Evolutionary conservation across 495 filamentous ascomycete genomes (phyloP).

Genomic region (Penicillium tannophilum): DNA sequence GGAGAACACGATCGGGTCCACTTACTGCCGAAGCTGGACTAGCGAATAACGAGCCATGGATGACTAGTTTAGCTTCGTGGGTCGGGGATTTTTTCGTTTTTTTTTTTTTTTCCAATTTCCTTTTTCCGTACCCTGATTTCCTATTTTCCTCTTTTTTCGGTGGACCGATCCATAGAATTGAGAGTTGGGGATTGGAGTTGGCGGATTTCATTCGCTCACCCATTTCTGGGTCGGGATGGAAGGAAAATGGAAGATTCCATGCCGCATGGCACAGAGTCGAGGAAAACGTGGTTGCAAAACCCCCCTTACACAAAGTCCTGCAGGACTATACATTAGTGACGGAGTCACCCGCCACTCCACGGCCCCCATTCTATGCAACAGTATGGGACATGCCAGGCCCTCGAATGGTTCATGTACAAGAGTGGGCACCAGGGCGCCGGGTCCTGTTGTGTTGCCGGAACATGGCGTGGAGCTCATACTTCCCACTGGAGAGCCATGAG

Average conservation of each 20-base stretch:
- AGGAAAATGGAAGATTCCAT: slow-evolving; percentile 16
- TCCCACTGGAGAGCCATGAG: not conserved
- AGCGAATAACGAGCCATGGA: slow-evolving; percentile 3
- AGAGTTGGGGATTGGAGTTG: not conserved
- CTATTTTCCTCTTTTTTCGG: not conserved
- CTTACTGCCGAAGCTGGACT: not conserved
- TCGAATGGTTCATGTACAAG: not conserved
- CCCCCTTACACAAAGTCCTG: not conserved
- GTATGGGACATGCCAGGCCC: not conserved
- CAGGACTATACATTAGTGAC: slow-evolving; percentile 2
- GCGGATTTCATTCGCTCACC: not conserved
- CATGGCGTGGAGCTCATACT: slow-evolving; percentile 4
- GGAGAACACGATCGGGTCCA: slow-evolving; percentile 3
- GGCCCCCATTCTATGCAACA: not conserved
- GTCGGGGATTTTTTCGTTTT: slow-evolving; percentile 3
- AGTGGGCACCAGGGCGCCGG: slow-evolving; percentile 1
- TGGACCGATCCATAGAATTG: not conserved
- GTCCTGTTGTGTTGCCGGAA: not conserved
- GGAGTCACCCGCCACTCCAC: not conserved
- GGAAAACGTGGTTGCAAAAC: slow-evolving; percentile 11
- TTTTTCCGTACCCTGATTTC: not conserved
- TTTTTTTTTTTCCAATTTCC: not conserved
- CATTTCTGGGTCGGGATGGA: slow-evolving; percentile 11
- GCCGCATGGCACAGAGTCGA: not conserved
- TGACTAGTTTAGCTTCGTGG: not conserved